Evolutionary conservation across 1,139 yeast genomes (phyloP).

Genomic region (Candida freyschussii): DNA sequence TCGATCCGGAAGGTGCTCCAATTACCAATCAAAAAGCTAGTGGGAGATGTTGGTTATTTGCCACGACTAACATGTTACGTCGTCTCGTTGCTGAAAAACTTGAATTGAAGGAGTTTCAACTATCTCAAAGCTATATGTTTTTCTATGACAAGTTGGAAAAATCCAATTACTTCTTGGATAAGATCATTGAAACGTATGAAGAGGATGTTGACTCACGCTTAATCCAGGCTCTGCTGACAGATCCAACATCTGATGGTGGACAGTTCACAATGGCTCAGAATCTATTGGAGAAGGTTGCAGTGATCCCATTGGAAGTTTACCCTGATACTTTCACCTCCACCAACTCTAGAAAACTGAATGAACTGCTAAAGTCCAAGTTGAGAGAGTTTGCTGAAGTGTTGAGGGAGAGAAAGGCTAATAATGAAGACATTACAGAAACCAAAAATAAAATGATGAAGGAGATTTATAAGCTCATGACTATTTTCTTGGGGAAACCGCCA

Average conservation of each 20-base stretch:
- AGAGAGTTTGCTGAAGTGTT: constrained; percentile 68
- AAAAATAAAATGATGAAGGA: constrained; percentile 53
- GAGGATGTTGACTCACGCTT: constrained; percentile 64
- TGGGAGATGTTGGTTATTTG: constrained; percentile 86
- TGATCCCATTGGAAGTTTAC: constrained; percentile 65
- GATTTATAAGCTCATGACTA: constrained; percentile 54
- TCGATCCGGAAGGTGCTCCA: constrained; percentile 54
- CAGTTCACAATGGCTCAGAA: constrained; percentile 80
- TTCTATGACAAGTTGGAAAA: constrained; percentile 72
- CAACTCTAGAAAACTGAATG: constrained; percentile 50
- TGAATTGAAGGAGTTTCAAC: constrained; percentile 62
- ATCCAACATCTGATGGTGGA: constrained; percentile 76
- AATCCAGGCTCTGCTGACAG: constrained; percentile 53
- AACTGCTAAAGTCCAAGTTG: constrained; percentile 57
- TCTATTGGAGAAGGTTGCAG: constrained; percentile 67
- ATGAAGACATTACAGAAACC: constrained; percentile 30
- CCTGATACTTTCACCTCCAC: constrained; percentile 65
- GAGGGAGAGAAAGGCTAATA: constrained; percentile 36
- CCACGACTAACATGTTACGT: constrained; percentile 47
- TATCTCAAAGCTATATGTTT: constrained; percentile 66
- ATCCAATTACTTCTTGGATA: constrained; percentile 69
- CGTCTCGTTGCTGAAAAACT: constrained; percentile 42
- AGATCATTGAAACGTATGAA: constrained; percentile 58
- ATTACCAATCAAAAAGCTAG: constrained; percentile 64
- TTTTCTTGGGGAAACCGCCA: constrained; percentile 71